Percentiles rank a stretch among this genome's conserved stretches.
Evolutionary conservation across 1,284 basidiomycete species (phyloP).

Genomic region (Vanrija sp.): DNA sequence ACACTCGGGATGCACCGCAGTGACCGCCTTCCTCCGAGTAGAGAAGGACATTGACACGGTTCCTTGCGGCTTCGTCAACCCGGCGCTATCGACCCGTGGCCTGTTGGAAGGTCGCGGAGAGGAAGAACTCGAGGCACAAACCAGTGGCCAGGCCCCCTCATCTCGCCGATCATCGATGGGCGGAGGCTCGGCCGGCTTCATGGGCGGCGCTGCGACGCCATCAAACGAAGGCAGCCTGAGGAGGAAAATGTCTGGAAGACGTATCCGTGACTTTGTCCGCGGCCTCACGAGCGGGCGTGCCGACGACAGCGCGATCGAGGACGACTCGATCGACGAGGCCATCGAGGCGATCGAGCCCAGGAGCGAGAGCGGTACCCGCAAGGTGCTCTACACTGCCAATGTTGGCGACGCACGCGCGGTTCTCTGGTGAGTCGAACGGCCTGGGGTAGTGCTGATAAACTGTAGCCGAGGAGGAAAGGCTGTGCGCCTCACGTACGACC

Average conservation of each 20-base stretch:
- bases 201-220: conserved; percentile 23
- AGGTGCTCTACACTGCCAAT: conserved; percentile 93
- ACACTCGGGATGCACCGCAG: conserved; percentile 95
- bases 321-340: conserved; percentile 30
- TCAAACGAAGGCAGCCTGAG: conserved; percentile 16
- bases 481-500: conserved; percentile 93
- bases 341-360: conserved; percentile 46
- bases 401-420: conserved; percentile 63
- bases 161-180: conserved; percentile 28
- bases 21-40: conserved; percentile 93
- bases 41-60: conserved; percentile 59
- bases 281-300: conserved; percentile 32
- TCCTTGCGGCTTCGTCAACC: conserved; percentile 40
- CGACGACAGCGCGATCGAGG: conserved; percentile 26
- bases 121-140: conserved; percentile 45
- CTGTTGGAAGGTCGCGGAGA: conserved; percentile 45
- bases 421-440: conserved; percentile 34
- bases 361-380: conserved; percentile 50
- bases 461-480: conserved; percentile 71
- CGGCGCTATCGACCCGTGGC: conserved; percentile 34
- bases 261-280: conserved; percentile 47
- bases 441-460: conserved; percentile 31
- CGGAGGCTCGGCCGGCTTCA: conserved; percentile 19
- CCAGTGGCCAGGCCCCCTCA: conserved; percentile 12
- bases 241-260: conserved; percentile 34